These are phyloP conservation scores for Tolypocladium inflatum DNA, from an alignment of 2,329 filamentous ascomycete genomes.

Conservation along the genomic window DNA sequence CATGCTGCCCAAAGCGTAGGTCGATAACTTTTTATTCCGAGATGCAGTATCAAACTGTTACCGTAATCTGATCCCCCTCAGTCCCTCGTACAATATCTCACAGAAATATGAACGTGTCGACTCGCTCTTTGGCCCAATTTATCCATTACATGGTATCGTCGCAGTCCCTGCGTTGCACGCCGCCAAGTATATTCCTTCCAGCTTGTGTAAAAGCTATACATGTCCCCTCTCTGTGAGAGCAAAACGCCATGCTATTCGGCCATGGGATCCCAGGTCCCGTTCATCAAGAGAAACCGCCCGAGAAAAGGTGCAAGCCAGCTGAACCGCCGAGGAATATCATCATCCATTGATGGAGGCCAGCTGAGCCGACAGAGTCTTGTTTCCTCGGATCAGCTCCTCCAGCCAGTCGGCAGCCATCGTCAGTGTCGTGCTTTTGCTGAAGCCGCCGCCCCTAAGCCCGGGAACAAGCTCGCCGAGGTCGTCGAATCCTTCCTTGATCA, in stretches of 20 bases:
- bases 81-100: background rate
- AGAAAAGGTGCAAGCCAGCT: background rate
- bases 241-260: background rate
- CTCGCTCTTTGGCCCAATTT: background rate
- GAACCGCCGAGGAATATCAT: background rate
- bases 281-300: background rate
- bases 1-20: background rate
- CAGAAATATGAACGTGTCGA: no score
- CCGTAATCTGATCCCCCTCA: background rate
- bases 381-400: slow-evolving; percentile 62
- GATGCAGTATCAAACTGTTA: background rate
- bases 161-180: background rate
- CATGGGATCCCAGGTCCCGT: background rate
- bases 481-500: slow-evolving; percentile 76
- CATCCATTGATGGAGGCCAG: slow-evolving; percentile 28
- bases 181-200: background rate
- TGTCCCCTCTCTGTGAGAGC: background rate
- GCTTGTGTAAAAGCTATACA: background rate
- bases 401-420: slow-evolving; percentile 69
- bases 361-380: slow-evolving; percentile 48
- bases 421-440: slow-evolving; percentile 77
- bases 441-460: slow-evolving; percentile 60
- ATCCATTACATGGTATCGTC: background rate
- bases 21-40: background rate
- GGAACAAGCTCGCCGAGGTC: slow-evolving; percentile 72